Evolutionary conservation across 2,329 filamentous ascomycete species (phyloP).

Genomic region (Ophiostoma sp.): DNA sequence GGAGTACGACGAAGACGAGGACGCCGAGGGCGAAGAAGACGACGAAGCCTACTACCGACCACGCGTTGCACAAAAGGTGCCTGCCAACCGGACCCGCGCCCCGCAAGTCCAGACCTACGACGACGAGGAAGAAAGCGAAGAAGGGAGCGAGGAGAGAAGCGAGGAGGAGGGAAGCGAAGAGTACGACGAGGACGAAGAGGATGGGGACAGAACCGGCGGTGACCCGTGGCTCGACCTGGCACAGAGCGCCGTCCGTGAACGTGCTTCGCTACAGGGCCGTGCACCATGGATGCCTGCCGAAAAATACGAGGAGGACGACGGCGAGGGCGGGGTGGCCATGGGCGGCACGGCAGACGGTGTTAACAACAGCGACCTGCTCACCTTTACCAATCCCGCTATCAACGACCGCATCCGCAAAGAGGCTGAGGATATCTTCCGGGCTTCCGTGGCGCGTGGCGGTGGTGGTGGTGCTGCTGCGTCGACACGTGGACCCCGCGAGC

Average conservation of each 20-base stretch:
- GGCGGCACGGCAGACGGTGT: constrained; percentile 27
- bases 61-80: background rate
- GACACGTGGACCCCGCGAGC: constrained; percentile 47
- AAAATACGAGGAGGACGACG: constrained; percentile 1
- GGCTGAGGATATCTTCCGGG: constrained; percentile 57
- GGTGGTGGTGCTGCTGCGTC: constrained; percentile 6
- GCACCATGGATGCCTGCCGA: constrained; percentile 27
- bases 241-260: constrained; percentile 8
- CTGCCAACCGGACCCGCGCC: constrained; percentile 34
- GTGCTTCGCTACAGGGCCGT: constrained; percentile 13
- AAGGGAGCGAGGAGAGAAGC: constrained; percentile 39
- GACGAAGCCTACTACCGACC: constrained; percentile 19
- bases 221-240: constrained; percentile 31
- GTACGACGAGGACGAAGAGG: constrained; percentile 38
- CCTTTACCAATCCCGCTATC: constrained; percentile 57
- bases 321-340: constrained; percentile 40
- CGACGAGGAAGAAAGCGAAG: constrained; percentile 41
- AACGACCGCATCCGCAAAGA: constrained; percentile 52
- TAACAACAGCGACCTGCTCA: constrained; percentile 49
- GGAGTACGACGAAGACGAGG: background rate
- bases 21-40: constrained; percentile 19
- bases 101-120: constrained; percentile 34
- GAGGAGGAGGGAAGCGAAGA: constrained; percentile 43
- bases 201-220: constrained; percentile 22
- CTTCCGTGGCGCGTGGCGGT: constrained; percentile 50